Evolutionary conservation across 2,329 filamentous ascomycete species (phyloP), one percentile per base, ranked within the genome.

Genomic region (Ascochyta fabae): DNA sequence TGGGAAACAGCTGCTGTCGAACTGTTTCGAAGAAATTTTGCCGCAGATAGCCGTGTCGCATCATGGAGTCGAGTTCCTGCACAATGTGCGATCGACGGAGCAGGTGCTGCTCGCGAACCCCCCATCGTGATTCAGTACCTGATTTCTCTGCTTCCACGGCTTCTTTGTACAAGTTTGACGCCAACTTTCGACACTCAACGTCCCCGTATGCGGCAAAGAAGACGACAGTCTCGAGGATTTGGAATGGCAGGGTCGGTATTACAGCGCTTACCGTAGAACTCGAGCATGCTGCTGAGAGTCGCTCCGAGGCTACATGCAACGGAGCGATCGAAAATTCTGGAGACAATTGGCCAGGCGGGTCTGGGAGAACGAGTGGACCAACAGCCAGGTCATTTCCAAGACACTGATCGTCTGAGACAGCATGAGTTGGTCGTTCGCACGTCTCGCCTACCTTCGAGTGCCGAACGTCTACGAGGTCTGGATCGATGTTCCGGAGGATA

Each of bases 1-100:
- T 49, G 7, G 46, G 46, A 22, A 45, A 55, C 6, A 55, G 10
- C 23, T 55, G 52, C 16, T 22, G 26, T 6, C 41, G 52, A 4
- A 49, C 12, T 1, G 38, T 34, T 3, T 12, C n/a, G 15, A 49
- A 46, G 12, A 49, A 6, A 8, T 46, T n/a, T 3, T 41, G n/a
- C 19, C 8, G 45, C 41, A 49, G 24, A 3, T 39, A 24, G 1
- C 23, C 52, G n/a, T 12, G 39, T 19, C 15, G 35, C 29, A 31
- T 15, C 35, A 46, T 16, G 31, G 19, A 36, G 35, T 42, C 31
- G 15, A 50, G 41, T 23, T 55, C 41, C 9, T 16, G 46, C 27
- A 55, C 10, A 7, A 46, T 46, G 23, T 46, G n/a, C 8, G 36
- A 45, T 35, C 38, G 27, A 8, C 9, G 35, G n/a, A 50, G 23